Conservation (phyloP, 2,329 filamentous ascomycete genomes). For the Phialemoniopsis sp. region DNA sequence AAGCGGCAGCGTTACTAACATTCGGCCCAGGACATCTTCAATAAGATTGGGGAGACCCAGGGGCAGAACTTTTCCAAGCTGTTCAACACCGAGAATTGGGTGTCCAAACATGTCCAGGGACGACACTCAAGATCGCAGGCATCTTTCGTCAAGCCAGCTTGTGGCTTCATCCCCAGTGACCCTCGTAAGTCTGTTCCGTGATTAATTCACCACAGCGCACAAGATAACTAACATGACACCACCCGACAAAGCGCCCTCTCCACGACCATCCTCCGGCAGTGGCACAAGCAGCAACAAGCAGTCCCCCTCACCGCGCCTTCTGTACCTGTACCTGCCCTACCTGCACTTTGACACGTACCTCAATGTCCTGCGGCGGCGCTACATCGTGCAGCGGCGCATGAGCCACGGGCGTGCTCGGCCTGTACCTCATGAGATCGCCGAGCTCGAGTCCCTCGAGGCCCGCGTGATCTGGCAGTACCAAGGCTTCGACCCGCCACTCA, state of each 20-base stretch:
- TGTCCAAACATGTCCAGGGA: constrained; percentile 32
- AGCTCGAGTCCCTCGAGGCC: constrained; percentile 50
- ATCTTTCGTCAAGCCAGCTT: constrained; percentile 31
- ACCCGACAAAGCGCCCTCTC: constrained; percentile 8
- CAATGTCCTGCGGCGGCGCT: constrained; percentile 50
- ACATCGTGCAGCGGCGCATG: constrained; percentile 47
- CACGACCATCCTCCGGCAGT: constrained; percentile 11
- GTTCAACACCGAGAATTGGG: constrained; percentile 36
- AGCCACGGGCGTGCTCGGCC: constrained; percentile 51
- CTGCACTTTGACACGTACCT: constrained; percentile 63
- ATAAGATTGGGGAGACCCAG: constrained; percentile 38
- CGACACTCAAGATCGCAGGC: constrained; percentile 31
- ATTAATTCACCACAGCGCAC: too few relatives aligned
- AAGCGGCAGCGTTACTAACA: constrained; percentile 8
- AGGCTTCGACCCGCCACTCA: constrained; percentile 55
- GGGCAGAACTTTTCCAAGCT: constrained; percentile 29
- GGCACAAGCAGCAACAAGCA: constrained; percentile 1
- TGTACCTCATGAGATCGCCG: constrained; percentile 48
- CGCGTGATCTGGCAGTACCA: constrained; percentile 62
- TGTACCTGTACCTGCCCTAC: constrained; percentile 53
- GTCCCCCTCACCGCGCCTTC: constrained; percentile 19
- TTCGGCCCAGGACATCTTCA: constrained; percentile 19
- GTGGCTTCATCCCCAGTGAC: constrained; percentile 27
- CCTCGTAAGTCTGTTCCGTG: constrained; percentile 21
- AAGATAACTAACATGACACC: too few relatives aligned